phyloP scores from a whole-genome alignment of 305 asterid genomes.

The Ilex paraguariensis region DNA sequence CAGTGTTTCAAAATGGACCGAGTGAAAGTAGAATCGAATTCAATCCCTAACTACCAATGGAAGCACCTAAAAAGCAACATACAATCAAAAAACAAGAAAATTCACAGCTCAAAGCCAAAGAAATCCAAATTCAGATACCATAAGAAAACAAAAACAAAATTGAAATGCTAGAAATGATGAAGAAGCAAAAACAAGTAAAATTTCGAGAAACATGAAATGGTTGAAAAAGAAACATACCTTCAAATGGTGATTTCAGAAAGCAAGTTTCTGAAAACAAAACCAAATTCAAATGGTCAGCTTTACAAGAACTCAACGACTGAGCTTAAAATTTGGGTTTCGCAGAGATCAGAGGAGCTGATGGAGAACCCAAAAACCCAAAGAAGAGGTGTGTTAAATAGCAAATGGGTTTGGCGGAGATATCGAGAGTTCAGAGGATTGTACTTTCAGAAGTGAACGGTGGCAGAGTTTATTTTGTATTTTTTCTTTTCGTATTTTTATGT shows the following conservation, averaged over 20 bases:
- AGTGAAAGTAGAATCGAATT: too few relatives aligned
- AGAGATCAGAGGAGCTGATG: neutral
- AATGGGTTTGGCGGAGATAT: constrained; percentile 10
- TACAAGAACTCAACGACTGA: neutral
- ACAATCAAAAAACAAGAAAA: too few relatives aligned
- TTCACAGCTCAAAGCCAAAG: neutral
- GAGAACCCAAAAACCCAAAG: neutral
- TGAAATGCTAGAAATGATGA: neutral
- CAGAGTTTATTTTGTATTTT: too few relatives aligned
- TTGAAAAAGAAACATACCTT: neutral
- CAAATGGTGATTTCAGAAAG: too few relatives aligned
- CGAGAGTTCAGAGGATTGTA: constrained; percentile 13
- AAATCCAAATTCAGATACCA: too few relatives aligned
- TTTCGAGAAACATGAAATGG: neutral
- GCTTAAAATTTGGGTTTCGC: neutral
- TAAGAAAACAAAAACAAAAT: neutral
- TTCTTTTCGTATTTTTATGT: too few relatives aligned
- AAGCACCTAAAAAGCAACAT: too few relatives aligned
- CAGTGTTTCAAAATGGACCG: too few relatives aligned
- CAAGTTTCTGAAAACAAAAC: too few relatives aligned
- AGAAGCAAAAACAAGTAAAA: neutral
- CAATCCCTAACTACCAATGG: too few relatives aligned
- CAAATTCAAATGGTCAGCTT: neutral
- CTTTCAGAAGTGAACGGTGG: constrained; percentile 9
- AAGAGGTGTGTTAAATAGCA: too few relatives aligned